These are phyloP conservation scores for Neonectria hederae DNA, from an alignment of 2,329 filamentous ascomycete species.

Conservation along the genomic window DNA sequence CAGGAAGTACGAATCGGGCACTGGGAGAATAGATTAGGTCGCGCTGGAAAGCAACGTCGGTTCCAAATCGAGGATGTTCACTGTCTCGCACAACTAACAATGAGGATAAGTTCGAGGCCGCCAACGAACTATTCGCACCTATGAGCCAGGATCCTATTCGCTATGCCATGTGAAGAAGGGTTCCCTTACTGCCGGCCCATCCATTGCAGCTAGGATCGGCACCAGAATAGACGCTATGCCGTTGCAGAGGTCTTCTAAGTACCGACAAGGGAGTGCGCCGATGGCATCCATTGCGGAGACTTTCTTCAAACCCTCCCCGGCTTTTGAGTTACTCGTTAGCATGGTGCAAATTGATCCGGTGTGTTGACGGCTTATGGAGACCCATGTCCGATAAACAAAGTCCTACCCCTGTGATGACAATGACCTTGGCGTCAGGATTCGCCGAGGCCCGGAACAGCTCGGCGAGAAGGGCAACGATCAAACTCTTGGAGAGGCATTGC, in stretches of 20 bases:
- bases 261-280: slow-evolving; percentile 37
- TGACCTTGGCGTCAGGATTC: slow-evolving; percentile 43
- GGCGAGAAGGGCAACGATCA: slow-evolving; percentile 57
- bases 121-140: slow-evolving; percentile 50
- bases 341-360: not conserved
- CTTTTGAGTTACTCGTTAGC: slow-evolving; percentile 26
- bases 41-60: slow-evolving; percentile 35
- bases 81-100: slow-evolving; percentile 40
- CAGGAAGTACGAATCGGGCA: slow-evolving; percentile 48
- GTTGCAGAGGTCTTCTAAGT: slow-evolving; percentile 50
- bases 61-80: not conserved
- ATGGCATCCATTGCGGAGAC: slow-evolving; percentile 42
- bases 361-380: not conserved
- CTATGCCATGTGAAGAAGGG: not conserved
- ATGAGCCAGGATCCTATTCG: not conserved
- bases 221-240: slow-evolving; percentile 46
- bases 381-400: slow-evolving; percentile 36
- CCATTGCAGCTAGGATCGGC: slow-evolving; percentile 57
- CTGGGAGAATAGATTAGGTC: slow-evolving; percentile 49
- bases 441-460: slow-evolving; percentile 37
- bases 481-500: slow-evolving; percentile 66
- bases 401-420: slow-evolving; percentile 51
- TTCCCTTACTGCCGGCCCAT: slow-evolving; percentile 26
- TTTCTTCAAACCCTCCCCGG: slow-evolving; percentile 45
- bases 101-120: slow-evolving; percentile 56